phyloP scores from a whole-genome alignment of 768 basidiomycete species.

The Macrolepiota albuminosa region DNA sequence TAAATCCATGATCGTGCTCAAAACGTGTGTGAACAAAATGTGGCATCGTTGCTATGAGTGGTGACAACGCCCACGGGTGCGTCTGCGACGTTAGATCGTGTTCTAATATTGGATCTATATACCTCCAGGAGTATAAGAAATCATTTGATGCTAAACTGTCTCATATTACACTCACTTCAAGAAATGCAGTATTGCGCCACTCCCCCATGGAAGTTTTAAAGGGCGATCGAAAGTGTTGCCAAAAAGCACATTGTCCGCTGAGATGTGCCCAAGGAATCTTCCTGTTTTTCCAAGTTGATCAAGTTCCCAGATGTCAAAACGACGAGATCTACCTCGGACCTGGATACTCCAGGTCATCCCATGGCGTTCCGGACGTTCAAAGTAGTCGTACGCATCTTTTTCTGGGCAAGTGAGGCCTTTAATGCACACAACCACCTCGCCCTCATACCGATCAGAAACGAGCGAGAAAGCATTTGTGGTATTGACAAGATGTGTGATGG shows the following conservation, averaged over 20 bases:
- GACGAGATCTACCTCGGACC: constrained; percentile 59
- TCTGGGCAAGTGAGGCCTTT: constrained; percentile 60
- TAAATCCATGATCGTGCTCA: constrained; percentile 32
- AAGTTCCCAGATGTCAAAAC: not conserved
- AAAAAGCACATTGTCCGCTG: constrained; percentile 84
- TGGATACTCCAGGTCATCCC: constrained; percentile 92
- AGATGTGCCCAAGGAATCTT: constrained; percentile 64
- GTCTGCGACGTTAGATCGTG: constrained; percentile 71
- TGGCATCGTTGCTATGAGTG: constrained; percentile 78
- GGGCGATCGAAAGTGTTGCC: constrained; percentile 82
- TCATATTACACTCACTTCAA: constrained; percentile 54
- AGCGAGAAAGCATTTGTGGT: constrained; percentile 47
- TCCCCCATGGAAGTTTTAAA: constrained; percentile 79
- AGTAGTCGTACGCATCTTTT: constrained; percentile 57
- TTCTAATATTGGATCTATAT: constrained; percentile 82
- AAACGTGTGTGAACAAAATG: constrained; percentile 56
- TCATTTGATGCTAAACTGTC: not conserved
- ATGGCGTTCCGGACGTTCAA: constrained; percentile 60
- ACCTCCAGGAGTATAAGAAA: constrained; percentile 36
- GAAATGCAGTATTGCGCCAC: constrained; percentile 70
- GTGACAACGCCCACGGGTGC: constrained; percentile 90
- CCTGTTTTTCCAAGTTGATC: constrained; percentile 32
- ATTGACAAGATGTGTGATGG: constrained; percentile 64
- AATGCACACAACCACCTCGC: constrained; percentile 69
- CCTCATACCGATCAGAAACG: constrained; percentile 66